Conservation (phyloP, 1,284 basidiomycete species). For the Albatrellus sp. region DNA sequence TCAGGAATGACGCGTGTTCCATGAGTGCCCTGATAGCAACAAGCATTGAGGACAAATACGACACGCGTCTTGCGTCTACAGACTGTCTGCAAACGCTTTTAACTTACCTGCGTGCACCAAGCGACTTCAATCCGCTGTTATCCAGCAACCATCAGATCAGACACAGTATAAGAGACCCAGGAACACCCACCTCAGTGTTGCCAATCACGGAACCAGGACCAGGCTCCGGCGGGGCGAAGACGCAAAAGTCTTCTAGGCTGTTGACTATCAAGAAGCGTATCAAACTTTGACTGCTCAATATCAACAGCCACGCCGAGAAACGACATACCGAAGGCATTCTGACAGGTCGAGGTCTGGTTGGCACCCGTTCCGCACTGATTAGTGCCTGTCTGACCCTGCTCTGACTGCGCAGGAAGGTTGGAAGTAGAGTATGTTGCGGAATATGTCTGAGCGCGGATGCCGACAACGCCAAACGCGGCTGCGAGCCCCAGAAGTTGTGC, state of each 20-base stretch:
- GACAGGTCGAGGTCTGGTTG: slow-evolving; percentile 49
- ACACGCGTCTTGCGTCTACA: too few species aligned
- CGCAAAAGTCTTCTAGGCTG: slow-evolving; percentile 47
- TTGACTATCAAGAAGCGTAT: slow-evolving; percentile 31
- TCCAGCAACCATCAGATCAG: not conserved
- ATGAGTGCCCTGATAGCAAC: slow-evolving; percentile 30
- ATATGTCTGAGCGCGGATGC: slow-evolving; percentile 22
- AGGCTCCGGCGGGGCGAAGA: slow-evolving; percentile 44
- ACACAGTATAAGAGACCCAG: not conserved
- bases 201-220: slow-evolving; percentile 40
- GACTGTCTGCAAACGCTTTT: slow-evolving; percentile 7
- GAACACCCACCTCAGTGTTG: slow-evolving; percentile 36
- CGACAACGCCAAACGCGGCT: slow-evolving; percentile 10
- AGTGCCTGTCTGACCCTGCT: slow-evolving; percentile 53
- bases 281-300: not conserved
- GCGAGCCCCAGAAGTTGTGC: slow-evolving; percentile 3
- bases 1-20: slow-evolving; percentile 68
- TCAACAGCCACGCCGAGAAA: not conserved
- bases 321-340: slow-evolving; percentile 46
- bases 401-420: slow-evolving; percentile 35
- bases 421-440: slow-evolving; percentile 25
- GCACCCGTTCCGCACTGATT: slow-evolving; percentile 50
- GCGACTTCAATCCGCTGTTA: slow-evolving; percentile 50
- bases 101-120: slow-evolving; percentile 49
- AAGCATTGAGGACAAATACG: not conserved